phyloP scores from a whole-genome alignment of 1,284 basidiomycete species.

The Trametes polyzona region DNA sequence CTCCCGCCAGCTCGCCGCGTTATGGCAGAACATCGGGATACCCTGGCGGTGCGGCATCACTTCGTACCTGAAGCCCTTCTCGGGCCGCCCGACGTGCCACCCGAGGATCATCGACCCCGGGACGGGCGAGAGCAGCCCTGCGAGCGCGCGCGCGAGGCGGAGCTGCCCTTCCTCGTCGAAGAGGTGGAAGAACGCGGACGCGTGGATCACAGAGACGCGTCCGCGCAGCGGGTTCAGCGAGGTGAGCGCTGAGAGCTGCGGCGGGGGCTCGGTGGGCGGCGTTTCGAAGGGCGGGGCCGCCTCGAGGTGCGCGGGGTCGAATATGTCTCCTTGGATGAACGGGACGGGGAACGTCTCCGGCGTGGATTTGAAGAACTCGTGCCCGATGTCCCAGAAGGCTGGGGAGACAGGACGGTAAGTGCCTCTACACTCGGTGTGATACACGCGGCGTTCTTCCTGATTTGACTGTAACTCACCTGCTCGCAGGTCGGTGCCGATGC shows the following conservation, averaged over 20 bases:
- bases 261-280: conserved; percentile 28
- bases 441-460: conserved; percentile 25
- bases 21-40: conserved; percentile 38
- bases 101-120: conserved; percentile 42
- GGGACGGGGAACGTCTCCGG: conserved; percentile 44
- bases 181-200: conserved; percentile 51
- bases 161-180: conserved; percentile 46
- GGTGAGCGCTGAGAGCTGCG: conserved; percentile 37
- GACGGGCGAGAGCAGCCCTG: conserved; percentile 41
- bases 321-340: conserved; percentile 48
- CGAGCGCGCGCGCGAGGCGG: conserved; percentile 42
- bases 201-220: conserved; percentile 47
- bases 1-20: conserved; percentile 43
- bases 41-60: conserved; percentile 7
- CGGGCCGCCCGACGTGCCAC: conserved; percentile 27
- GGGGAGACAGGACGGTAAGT: background rate
- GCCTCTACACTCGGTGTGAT: conserved; percentile 23
- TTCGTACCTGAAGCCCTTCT: conserved; percentile 22
- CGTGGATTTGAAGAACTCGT: conserved; percentile 34
- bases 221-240: conserved; percentile 47
- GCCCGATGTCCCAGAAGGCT: conserved; percentile 36
- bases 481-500: conserved; percentile 39
- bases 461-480: conserved; percentile 28
- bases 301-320: conserved; percentile 39
- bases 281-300: conserved; percentile 25